A percentile compares a stretch with the other conserved stretches of the same genome.
phyloP scores from a whole-genome alignment of 306 rosid species.

The Cicer cuneatum region DNA sequence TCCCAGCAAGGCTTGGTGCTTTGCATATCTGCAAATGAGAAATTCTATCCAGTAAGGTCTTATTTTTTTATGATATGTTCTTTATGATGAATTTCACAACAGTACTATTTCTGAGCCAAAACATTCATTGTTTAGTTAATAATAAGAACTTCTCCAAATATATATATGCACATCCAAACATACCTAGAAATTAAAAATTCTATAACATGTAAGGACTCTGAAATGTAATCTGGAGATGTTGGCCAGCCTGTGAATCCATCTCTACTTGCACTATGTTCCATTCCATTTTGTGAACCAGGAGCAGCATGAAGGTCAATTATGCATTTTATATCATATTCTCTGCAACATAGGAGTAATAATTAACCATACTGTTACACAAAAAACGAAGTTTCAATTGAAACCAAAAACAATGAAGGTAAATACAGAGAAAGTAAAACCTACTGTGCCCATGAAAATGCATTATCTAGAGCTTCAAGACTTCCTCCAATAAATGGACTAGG shows the following conservation, averaged over 20 bases:
- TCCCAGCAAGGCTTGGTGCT: conserved; percentile 76
- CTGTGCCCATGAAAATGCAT: conserved; percentile 97
- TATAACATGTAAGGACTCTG: conserved; percentile 72
- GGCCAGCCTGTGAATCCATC: conserved; percentile 88
- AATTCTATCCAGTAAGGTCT: conserved; percentile 27
- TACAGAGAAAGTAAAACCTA: conserved; percentile 56
- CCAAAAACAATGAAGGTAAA: conserved; percentile 35
- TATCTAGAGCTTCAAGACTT: conserved; percentile 84
- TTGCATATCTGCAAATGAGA: conserved; percentile 71
- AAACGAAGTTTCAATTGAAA: conserved; percentile 30
- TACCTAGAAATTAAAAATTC: conserved; percentile 88
- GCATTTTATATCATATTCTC: conserved; percentile 77
- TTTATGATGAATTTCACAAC: conserved; percentile 27
- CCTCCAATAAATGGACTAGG: conserved; percentile 89
- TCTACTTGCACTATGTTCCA: conserved; percentile 93
- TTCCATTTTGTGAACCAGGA: conserved; percentile 92
- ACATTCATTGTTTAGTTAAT: too few species aligned
- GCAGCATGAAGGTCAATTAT: conserved; percentile 94
- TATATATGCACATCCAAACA: conserved; percentile 28
- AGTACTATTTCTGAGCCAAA: neutral
- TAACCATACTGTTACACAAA: conserved; percentile 30
- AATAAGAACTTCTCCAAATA: conserved; percentile 23
- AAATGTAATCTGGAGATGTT: conserved; percentile 59
- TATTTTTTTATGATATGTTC: neutral
- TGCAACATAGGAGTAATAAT: conserved; percentile 49